These are phyloP conservation scores for Parascedosporium putredinis DNA, from an alignment of 2,329 filamentous ascomycete species.

Conservation along the genomic window DNA sequence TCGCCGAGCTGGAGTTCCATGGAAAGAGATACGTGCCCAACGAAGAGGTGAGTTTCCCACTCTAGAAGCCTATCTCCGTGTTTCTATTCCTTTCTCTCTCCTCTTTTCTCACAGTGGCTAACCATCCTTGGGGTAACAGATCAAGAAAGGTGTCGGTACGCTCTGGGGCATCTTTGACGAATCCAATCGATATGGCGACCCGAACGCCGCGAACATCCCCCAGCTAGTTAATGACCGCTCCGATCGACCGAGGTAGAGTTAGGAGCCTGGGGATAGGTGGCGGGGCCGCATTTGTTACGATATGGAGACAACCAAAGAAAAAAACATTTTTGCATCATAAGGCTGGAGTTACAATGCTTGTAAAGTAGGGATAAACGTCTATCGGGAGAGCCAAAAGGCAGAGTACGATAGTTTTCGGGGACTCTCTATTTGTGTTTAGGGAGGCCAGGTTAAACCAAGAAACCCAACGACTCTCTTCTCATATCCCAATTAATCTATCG, in stretches of 20 bases:
- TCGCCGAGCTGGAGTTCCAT: conserved; percentile 33
- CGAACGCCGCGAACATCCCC: conserved; percentile 18
- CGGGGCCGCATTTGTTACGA: not conserved
- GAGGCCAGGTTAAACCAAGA: not conserved
- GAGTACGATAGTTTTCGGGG: no score
- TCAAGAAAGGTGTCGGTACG: conserved; percentile 25
- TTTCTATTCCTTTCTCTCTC: no score
- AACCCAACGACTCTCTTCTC: not conserved
- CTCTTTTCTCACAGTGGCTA: not conserved
- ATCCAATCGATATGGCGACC: conserved; percentile 30
- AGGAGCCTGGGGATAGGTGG: not conserved
- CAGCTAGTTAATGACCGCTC: not conserved
- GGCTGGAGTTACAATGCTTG: conserved; percentile 4
- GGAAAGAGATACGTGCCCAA: conserved; percentile 31
- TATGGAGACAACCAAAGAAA: not conserved
- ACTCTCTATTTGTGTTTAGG: no score
- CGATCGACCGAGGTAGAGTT: not conserved
- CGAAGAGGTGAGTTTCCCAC: conserved; percentile 27
- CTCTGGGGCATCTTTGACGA: conserved; percentile 30
- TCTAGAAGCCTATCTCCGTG: no score
- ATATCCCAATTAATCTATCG: not conserved
- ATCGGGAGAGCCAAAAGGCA: not conserved
- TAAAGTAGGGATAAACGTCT: conserved; percentile 3
- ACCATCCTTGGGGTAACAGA: conserved; percentile 15
- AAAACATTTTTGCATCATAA: conserved; percentile 1